A percentile compares a stretch with the other conserved stretches of the same genome.
Evolutionary conservation across 169 alveolate genomes (phyloP).

Genomic region (Cryptosporidium andersoni): DNA sequence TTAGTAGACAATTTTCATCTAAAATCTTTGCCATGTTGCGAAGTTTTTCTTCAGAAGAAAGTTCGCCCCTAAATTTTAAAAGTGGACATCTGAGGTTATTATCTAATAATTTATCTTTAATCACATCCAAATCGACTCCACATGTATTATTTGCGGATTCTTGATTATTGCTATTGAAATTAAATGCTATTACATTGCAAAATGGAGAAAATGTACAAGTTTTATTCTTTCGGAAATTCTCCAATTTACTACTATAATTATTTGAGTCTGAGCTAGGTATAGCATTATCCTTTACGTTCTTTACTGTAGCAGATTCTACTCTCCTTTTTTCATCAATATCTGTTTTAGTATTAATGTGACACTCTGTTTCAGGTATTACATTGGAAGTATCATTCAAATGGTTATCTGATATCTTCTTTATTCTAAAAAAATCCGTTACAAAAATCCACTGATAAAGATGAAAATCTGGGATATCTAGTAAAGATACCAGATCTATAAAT

Average conservation of each 20-base stretch:
- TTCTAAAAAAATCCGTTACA: constrained; percentile 52
- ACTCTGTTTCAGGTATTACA: background rate
- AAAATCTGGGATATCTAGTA: constrained; percentile 76
- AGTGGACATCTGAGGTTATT: constrained; percentile 39
- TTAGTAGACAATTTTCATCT: constrained; percentile 48
- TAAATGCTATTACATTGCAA: constrained; percentile 19
- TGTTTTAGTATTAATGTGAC: background rate
- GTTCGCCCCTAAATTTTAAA: background rate
- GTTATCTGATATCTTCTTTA: background rate
- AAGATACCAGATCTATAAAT: constrained; percentile 76
- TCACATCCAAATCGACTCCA: background rate
- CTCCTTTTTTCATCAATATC: background rate
- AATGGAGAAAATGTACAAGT: constrained; percentile 40
- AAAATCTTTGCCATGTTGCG: constrained; percentile 31
- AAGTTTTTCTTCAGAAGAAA: constrained; percentile 2
- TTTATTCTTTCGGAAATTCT: too few species aligned
- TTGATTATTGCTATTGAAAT: background rate
- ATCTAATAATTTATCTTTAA: constrained; percentile 5
- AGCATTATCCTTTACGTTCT: background rate
- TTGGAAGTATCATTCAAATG: background rate
- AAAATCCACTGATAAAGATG: constrained; percentile 79
- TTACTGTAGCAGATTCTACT: too few species aligned
- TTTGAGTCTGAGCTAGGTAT: background rate
- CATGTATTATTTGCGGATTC: too few species aligned
- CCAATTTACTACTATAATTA: too few species aligned